A percentile compares a stretch with the other conserved stretches of the same genome.
Evolutionary conservation across 177 flowering plant genomes (phyloP).

Genomic region (Telopea speciosissima): DNA sequence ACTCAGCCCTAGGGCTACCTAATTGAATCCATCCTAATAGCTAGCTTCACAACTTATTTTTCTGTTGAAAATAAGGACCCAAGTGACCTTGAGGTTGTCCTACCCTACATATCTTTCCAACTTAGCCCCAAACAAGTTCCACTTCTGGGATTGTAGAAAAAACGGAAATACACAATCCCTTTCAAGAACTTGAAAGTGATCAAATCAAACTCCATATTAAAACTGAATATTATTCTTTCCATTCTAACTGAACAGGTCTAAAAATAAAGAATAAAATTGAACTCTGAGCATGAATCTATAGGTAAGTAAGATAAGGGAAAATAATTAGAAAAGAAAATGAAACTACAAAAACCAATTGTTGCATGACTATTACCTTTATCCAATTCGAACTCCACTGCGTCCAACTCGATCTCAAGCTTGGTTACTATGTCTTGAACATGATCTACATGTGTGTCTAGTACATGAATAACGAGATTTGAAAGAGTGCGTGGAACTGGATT

Average conservation of each 20-base stretch:
- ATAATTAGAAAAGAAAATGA: background rate
- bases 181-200: background rate
- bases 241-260: background rate
- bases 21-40: background rate
- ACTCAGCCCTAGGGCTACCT: background rate
- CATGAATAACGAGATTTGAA: constrained; percentile 80
- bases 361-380: constrained; percentile 63
- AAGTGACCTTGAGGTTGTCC: no score
- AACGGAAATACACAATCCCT: background rate
- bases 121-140: background rate
- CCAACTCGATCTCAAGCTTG: constrained; percentile 87
- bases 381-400: constrained; percentile 77
- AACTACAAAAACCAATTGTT: background rate
- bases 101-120: no score
- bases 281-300: background rate
- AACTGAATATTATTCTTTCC: background rate
- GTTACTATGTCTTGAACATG: constrained; percentile 92
- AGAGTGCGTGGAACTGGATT: constrained; percentile 86
- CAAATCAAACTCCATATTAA: background rate
- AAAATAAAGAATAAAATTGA: background rate
- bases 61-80: background rate
- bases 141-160: background rate
- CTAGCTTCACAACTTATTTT: background rate
- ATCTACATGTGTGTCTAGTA: constrained; percentile 89
- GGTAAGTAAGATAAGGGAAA: background rate